Evolutionary conservation across 2,329 filamentous ascomycete species (phyloP).

Genomic region (Cladorrhinum sp.): DNA sequence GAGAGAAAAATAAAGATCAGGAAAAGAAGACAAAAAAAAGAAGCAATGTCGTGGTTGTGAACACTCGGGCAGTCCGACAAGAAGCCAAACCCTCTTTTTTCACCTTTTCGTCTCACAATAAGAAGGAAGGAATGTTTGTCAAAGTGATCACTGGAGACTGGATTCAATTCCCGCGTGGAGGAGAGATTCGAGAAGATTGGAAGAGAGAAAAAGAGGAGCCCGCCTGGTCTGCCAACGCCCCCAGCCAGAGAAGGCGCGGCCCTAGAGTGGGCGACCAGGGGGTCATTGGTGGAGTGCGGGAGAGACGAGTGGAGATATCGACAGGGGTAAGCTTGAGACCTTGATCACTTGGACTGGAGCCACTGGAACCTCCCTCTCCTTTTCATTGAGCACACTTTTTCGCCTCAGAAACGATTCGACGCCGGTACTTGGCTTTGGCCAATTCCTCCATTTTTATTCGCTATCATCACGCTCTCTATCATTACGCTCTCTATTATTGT

Average conservation of each 20-base stretch:
- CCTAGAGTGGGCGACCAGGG: conserved; percentile 10
- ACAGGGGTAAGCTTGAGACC: not conserved
- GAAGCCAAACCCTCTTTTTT: not conserved
- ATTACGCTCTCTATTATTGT: no score
- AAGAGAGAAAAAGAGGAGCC: conserved; percentile 21
- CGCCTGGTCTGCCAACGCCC: conserved; percentile 7
- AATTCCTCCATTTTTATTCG: no score
- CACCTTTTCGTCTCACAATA: not conserved
- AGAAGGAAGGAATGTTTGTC: not conserved
- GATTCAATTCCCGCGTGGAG: not conserved
- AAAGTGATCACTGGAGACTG: not conserved
- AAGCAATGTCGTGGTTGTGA: not conserved
- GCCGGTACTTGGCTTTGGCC: no score
- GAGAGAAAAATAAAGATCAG: not conserved
- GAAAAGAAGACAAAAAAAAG: not conserved
- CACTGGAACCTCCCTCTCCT: not conserved
- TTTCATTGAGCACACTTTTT: not conserved
- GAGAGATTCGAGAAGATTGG: not conserved
- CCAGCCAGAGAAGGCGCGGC: conserved; percentile 14
- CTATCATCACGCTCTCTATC: no score
- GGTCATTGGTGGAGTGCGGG: conserved; percentile 2
- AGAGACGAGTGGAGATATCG: not conserved
- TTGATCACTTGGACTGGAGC: not conserved
- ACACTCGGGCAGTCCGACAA: not conserved
- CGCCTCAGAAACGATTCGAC: no score